Evolutionary conservation across 805 yeast species (phyloP).

Genomic region (Starmerella floricola): DNA sequence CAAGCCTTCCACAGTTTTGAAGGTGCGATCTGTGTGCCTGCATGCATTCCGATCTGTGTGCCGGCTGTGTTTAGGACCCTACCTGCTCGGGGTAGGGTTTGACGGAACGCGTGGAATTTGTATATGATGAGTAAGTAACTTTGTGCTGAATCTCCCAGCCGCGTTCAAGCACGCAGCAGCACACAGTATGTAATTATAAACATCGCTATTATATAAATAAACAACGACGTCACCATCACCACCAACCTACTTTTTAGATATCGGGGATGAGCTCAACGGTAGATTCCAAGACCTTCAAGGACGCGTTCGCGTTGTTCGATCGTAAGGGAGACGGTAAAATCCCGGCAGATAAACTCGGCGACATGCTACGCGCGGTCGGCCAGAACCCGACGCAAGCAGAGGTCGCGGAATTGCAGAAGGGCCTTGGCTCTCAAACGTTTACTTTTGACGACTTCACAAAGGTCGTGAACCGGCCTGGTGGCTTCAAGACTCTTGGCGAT

Average conservation of each 20-base stretch:
- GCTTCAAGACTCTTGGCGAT: conserved; percentile 70
- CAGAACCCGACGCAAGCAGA: conserved; percentile 95
- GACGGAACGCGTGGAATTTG: no score
- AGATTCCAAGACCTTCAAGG: conserved; percentile 48
- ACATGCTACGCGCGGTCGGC: conserved; percentile 89
- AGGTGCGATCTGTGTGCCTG: no score
- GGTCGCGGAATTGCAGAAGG: conserved; percentile 47
- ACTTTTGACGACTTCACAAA: conserved; percentile 67
- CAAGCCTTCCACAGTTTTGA: no score
- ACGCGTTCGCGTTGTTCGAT: conserved; percentile 93
- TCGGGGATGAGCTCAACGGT: conserved; percentile 14
- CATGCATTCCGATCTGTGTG: no score
- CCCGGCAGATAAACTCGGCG: conserved; percentile 75
- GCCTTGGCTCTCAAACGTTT: conserved; percentile 32
- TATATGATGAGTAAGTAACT: no score
- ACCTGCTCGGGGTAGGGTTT: no score
- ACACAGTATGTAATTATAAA: no score
- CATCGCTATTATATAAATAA: neutral
- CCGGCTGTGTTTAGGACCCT: no score
- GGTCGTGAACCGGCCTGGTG: conserved; percentile 68
- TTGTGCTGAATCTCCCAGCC: no score
- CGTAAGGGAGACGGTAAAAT: conserved; percentile 91
- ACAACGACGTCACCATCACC: conserved; percentile 1
- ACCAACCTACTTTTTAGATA: neutral
- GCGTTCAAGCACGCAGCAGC: no score